These are phyloP conservation scores for Abrus pulchellus DNA, from an alignment of 306 rosid species.

Conservation along the genomic window DNA sequence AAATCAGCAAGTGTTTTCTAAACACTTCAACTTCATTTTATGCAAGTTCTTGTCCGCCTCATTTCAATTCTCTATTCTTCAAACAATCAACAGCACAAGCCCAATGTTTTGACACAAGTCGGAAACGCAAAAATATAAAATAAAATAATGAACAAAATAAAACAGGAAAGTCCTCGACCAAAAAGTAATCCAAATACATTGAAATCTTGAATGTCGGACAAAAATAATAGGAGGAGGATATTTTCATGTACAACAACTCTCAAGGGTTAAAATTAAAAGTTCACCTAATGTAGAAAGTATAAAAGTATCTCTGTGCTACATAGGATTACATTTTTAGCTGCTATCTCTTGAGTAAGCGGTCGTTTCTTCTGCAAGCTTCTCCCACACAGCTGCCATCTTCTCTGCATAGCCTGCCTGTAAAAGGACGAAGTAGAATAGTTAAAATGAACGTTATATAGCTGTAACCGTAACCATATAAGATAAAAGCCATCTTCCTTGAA, in stretches of 20 bases:
- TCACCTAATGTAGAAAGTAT: background rate
- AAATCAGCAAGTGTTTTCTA: slow-evolving; percentile 42
- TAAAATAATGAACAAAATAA: too few species aligned
- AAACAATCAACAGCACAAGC: too few species aligned
- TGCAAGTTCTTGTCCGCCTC: background rate
- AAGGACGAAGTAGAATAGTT: slow-evolving; percentile 25
- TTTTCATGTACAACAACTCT: slow-evolving; percentile 36
- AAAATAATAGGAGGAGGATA: background rate
- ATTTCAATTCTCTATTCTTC: too few species aligned
- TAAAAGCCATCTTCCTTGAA: background rate
- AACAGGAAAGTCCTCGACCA: too few species aligned
- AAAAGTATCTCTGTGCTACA: too few species aligned
- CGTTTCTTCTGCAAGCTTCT: slow-evolving; percentile 86
- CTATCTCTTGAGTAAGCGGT: slow-evolving; percentile 55
- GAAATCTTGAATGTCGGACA: slow-evolving; percentile 23
- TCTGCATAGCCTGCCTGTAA: slow-evolving; percentile 87
- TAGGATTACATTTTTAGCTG: slow-evolving; percentile 61
- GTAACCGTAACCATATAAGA: slow-evolving; percentile 13
- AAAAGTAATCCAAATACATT: background rate
- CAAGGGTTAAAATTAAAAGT: slow-evolving; percentile 33
- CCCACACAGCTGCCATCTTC: slow-evolving; percentile 85
- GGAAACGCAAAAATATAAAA: too few species aligned
- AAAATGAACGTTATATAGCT: too few species aligned
- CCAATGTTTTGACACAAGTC: too few species aligned
- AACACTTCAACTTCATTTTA: slow-evolving; percentile 53